Evolutionary conservation across 2,329 filamentous ascomycete species (phyloP).

Genomic region (Fusarium papillatum): DNA sequence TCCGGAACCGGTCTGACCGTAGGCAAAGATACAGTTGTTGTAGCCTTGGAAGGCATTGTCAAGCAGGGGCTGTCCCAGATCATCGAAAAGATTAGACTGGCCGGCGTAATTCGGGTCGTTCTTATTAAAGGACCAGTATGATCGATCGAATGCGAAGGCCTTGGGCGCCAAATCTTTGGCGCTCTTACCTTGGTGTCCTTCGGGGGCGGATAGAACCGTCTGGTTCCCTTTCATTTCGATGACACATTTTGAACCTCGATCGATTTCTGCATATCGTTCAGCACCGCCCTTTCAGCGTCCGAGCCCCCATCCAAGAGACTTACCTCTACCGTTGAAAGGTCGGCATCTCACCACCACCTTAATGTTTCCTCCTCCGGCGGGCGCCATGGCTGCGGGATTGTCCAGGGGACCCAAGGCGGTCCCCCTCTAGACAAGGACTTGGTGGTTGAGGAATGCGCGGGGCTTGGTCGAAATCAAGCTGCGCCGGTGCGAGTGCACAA

Average conservation of each 20-base stretch:
- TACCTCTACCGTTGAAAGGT: conserved; percentile 97
- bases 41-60: conserved; percentile 99
- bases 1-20: conserved; percentile 97
- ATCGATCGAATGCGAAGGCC: conserved; percentile 94
- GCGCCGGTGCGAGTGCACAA: conserved; percentile 11
- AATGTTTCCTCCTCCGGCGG: conserved; percentile 91
- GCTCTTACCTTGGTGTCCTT: conserved; percentile 73
- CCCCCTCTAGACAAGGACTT: conserved; percentile 46
- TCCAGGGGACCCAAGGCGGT: conserved; percentile 53
- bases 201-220: conserved; percentile 85
- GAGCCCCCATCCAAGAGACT: conserved; percentile 38
- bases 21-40: conserved; percentile 99
- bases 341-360: conserved; percentile 99
- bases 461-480: conserved; percentile 29
- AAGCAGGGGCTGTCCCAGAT: conserved; percentile 89
- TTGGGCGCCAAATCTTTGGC: conserved; percentile 81
- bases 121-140: conserved; percentile 98
- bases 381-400: conserved; percentile 52
- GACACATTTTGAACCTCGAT: conserved; percentile 94
- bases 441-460: conserved; percentile 45
- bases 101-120: conserved; percentile 86
- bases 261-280: conserved; percentile 75
- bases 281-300: conserved; percentile 10
- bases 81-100: conserved; percentile 89
- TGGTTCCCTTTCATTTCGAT: conserved; percentile 96